These are phyloP conservation scores for Xylaria castorea DNA, from an alignment of 495 filamentous ascomycete genomes.

Conservation along the genomic window DNA sequence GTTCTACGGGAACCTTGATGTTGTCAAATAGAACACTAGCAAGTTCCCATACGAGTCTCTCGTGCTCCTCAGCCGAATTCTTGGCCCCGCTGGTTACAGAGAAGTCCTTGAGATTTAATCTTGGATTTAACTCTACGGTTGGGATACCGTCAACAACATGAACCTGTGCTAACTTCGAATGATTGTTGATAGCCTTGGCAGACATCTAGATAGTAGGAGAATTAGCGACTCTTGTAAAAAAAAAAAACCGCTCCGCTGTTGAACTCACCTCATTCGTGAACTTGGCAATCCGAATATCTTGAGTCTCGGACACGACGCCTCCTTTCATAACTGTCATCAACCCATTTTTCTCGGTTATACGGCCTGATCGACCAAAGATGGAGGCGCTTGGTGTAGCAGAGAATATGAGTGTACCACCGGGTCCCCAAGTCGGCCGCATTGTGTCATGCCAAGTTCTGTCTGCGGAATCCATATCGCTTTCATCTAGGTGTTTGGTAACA, in stretches of 20 bases:
- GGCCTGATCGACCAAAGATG: constrained; percentile 41
- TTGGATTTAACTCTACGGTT: constrained; percentile 46
- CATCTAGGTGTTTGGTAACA: constrained; percentile 68
- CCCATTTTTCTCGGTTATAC: constrained; percentile 36
- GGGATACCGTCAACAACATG: constrained; percentile 52
- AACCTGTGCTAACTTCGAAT: constrained; percentile 35
- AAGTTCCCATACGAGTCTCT: constrained; percentile 74
- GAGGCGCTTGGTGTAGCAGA: constrained; percentile 47
- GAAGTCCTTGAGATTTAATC: constrained; percentile 39
- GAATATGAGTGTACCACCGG: constrained; percentile 74
- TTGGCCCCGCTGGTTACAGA: constrained; percentile 31
- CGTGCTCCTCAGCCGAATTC: constrained; percentile 52
- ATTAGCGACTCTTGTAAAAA: constrained; percentile 26
- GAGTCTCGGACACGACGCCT: constrained; percentile 42
- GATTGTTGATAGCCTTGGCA: constrained; percentile 35
- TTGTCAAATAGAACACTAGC: constrained; percentile 88
- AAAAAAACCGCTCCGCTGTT: constrained; percentile 4
- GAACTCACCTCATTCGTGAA: constrained; percentile 56
- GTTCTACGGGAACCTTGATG: constrained; percentile 55
- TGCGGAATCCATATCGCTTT: constrained; percentile 60
- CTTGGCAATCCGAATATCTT: constrained; percentile 62
- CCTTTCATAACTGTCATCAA: constrained; percentile 42
- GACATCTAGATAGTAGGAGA: constrained; percentile 30
- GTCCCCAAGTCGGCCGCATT: constrained; percentile 81
- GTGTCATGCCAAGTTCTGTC: constrained; percentile 68